Evolutionary conservation across 2,329 filamentous ascomycete species (phyloP), one percentile per base, ranked within the genome.

Genomic region (Sporothrix inflata): DNA sequence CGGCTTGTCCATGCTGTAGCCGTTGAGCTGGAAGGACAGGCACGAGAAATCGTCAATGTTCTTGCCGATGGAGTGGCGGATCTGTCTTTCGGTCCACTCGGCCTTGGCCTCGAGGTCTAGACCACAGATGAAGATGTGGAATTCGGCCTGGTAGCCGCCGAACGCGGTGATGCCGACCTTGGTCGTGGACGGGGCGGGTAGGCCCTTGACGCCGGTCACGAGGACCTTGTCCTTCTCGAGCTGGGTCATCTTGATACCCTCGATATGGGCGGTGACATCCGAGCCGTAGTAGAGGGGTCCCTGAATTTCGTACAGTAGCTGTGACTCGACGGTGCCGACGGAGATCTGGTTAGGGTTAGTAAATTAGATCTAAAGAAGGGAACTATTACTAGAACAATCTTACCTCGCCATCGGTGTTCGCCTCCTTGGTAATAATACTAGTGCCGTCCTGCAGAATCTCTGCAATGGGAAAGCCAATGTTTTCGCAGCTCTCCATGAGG

Each of bases 381-480:
- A 30, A 12, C 12, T 12, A 6, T 4, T 7, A 27, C 21, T 11
- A 6, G 27, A 4, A 12, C 3, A 4, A n/a, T 6, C 19, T n/a
- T 40, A 75, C 67, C 53, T 73, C 74, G n/a, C 77, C 78, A 47
- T 71, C 75, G 16, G 45, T 40, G 30, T 74, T 68, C 66, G 57
- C 57, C 57, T 79, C 77, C 71, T 79, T 79, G 42, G 73, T 75
- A 38, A 79, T 77, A 30, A 75, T 72, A 40, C 75, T 76, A 57
- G 73, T 73, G 0, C 85, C 85, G 73, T 84, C 83, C 1, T 74
- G 76, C 21, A 80, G 81, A 11, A 88, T 80, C 67, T 87, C 85
- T 0, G 83, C 84, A 73, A 87, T 85, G 0, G 83, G 84, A 71
- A 86, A 86, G 0, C 81, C 80, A 1, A 85, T 80, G 60, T 84